These are phyloP conservation scores for Leptographium galeiforme DNA, from an alignment of 2,329 filamentous ascomycete species.

Conservation along the genomic window DNA sequence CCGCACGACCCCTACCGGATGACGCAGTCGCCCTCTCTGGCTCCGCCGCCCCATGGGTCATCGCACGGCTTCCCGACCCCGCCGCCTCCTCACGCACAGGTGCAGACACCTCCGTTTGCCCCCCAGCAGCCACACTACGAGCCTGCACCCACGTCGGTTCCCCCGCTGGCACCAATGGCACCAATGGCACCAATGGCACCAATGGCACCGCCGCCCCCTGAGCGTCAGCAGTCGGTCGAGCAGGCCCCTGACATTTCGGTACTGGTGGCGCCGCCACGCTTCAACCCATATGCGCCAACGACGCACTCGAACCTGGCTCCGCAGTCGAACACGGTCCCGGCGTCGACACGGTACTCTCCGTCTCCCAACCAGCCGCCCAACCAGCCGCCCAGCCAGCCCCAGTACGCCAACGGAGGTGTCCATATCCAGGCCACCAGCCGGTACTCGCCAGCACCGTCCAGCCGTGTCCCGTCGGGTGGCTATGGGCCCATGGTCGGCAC, in stretches of 20 bases:
- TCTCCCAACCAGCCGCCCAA: slow-evolving; percentile 22
- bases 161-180: too few relatives aligned
- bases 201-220: not conserved
- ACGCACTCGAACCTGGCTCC: slow-evolving; percentile 21
- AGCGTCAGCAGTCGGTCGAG: not conserved
- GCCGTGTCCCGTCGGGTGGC: slow-evolving; percentile 24
- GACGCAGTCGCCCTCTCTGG: slow-evolving; percentile 3
- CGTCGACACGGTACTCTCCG: slow-evolving; percentile 46
- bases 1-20: slow-evolving; percentile 22
- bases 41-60: not conserved
- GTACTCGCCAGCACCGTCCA: slow-evolving; percentile 38
- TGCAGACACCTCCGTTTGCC: not conserved
- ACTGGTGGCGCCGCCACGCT: slow-evolving; percentile 38
- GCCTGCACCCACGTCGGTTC: slow-evolving; percentile 3
- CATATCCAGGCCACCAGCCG: slow-evolving; percentile 28
- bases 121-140: slow-evolving; percentile 12
- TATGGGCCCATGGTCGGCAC: slow-evolving; percentile 25
- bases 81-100: not conserved
- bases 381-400: slow-evolving; percentile 13
- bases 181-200: not conserved
- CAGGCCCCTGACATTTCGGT: slow-evolving; percentile 5
- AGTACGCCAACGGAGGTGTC: slow-evolving; percentile 22
- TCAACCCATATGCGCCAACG: slow-evolving; percentile 39
- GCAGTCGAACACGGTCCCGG: slow-evolving; percentile 11
- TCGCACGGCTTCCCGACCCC: not conserved